phyloP scores from a whole-genome alignment of 768 basidiomycete genomes.

The Infundibulicybe gibba region DNA sequence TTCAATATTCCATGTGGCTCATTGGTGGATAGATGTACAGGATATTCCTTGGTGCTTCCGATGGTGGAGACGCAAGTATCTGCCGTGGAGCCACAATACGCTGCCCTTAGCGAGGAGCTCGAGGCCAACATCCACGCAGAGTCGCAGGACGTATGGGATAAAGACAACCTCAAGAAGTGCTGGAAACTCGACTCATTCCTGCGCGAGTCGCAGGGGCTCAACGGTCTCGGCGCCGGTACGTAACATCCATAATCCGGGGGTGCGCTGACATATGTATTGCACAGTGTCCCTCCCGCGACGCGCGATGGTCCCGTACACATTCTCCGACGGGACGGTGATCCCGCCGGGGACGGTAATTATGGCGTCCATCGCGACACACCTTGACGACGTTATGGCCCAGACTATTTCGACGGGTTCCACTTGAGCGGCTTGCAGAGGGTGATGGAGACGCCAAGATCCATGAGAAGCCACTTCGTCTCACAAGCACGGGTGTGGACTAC shows the following conservation, averaged over 20 bases:
- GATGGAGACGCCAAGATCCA: too few relatives aligned
- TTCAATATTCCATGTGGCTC: too few relatives aligned
- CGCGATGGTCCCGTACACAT: slow-evolving; percentile 7
- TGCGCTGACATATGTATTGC: neutral
- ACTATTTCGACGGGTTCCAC: too few relatives aligned
- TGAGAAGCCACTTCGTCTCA: too few relatives aligned
- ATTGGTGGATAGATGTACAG: neutral
- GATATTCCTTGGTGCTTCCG: slow-evolving; percentile 12
- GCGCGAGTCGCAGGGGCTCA: slow-evolving; percentile 31
- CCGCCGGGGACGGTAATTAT: too few relatives aligned
- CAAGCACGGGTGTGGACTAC: slow-evolving; percentile 12
- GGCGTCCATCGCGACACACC: too few relatives aligned
- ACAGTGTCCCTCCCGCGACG: slow-evolving; percentile 5
- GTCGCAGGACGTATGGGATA: neutral
- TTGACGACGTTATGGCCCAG: too few relatives aligned
- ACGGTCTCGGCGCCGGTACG: slow-evolving; percentile 22
- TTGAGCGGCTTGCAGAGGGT: too few relatives aligned
- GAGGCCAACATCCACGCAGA: too few relatives aligned
- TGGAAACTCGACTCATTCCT: slow-evolving; percentile 39
- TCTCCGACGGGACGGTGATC: slow-evolving; percentile 10
- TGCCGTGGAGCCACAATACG: too few relatives aligned
- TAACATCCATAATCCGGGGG: neutral
- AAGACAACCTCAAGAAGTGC: slow-evolving; percentile 17
- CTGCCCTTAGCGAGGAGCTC: too few relatives aligned
- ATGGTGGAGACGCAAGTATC: too few relatives aligned